phyloP scores from a whole-genome alignment of 345 rosid genomes.

The Odontarrhena argentea region DNA sequence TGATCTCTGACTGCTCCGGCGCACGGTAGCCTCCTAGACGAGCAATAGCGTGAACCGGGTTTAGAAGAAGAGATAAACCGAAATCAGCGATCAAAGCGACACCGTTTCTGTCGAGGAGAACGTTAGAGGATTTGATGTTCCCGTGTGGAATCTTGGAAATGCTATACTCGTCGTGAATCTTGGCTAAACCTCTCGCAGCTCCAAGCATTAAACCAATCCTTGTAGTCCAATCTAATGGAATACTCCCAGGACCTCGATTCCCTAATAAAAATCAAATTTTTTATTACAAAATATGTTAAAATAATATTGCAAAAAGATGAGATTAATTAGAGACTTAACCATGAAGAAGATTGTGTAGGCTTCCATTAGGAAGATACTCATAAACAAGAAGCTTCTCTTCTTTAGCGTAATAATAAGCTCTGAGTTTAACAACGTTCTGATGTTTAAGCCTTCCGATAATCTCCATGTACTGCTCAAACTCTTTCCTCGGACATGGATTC shows the following conservation, averaged over 20 bases:
- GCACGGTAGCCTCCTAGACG: constrained; percentile 94
- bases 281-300: no score
- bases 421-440: constrained; percentile 67
- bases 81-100: constrained; percentile 83
- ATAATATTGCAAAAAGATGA: no score
- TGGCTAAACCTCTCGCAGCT: constrained; percentile 84
- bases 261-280: constrained; percentile 45
- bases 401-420: constrained; percentile 88
- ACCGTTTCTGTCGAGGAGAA: constrained; percentile 84
- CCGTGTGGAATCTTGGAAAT: constrained; percentile 81
- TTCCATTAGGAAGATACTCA: constrained; percentile 91
- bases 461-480: constrained; percentile 96
- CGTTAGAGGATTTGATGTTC: constrained; percentile 79
- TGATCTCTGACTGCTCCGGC: constrained; percentile 81
- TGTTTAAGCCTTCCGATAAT: constrained; percentile 79
- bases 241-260: constrained; percentile 82
- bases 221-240: constrained; percentile 97
- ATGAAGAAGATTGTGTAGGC: constrained; percentile 82
- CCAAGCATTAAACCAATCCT: constrained; percentile 86
- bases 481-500: constrained; percentile 85
- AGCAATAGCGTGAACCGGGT: constrained; percentile 85
- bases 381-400: constrained; percentile 93
- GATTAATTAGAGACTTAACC: constrained; percentile 44
- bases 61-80: constrained; percentile 78
- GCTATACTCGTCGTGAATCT: constrained; percentile 71